Percentiles rank a stretch among this genome's conserved stretches.
Evolutionary conservation across 352 stramenopile species (phyloP).

Genomic region (Pythium periplocum): DNA sequence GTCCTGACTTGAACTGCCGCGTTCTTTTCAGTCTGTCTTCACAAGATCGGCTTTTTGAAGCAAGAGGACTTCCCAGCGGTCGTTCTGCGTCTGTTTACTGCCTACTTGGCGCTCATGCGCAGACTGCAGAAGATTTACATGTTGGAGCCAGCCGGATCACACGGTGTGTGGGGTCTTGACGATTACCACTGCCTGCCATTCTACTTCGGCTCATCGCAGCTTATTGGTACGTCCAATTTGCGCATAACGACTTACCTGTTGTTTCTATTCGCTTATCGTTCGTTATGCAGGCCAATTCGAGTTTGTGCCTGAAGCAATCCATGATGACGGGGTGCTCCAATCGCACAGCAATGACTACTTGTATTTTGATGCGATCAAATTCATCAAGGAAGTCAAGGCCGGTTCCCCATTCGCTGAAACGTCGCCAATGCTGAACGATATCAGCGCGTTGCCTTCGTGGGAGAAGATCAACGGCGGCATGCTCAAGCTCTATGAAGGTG

Average conservation of each 20-base stretch:
- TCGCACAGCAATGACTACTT: slow-evolving; percentile 76
- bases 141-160: slow-evolving; percentile 97
- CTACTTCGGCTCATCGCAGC: slow-evolving; percentile 96
- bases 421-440: slow-evolving; percentile 93
- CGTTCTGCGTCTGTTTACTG: slow-evolving; percentile 87
- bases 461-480: slow-evolving; percentile 89
- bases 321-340: slow-evolving; percentile 68
- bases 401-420: slow-evolving; percentile 90
- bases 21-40: slow-evolving; percentile 46
- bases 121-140: slow-evolving; percentile 96
- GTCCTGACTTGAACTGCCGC: too few species aligned
- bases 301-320: slow-evolving; percentile 66
- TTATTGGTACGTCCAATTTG: slow-evolving; percentile 48
- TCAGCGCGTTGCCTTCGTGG: slow-evolving; percentile 86
- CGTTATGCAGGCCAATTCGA: slow-evolving; percentile 41
- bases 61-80: slow-evolving; percentile 78
- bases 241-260: neutral
- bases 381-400: slow-evolving; percentile 90
- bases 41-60: slow-evolving; percentile 90
- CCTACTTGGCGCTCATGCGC: slow-evolving; percentile 94
- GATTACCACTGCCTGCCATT: slow-evolving; percentile 99
- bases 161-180: slow-evolving; percentile 98
- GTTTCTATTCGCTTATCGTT: neutral
- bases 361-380: slow-evolving; percentile 91
- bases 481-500: slow-evolving; percentile 90